Percentiles rank a stretch among this genome's conserved stretches.
Conservation (phyloP, 2,329 filamentous ascomycete species). For the Claviceps quebecensis region DNA sequence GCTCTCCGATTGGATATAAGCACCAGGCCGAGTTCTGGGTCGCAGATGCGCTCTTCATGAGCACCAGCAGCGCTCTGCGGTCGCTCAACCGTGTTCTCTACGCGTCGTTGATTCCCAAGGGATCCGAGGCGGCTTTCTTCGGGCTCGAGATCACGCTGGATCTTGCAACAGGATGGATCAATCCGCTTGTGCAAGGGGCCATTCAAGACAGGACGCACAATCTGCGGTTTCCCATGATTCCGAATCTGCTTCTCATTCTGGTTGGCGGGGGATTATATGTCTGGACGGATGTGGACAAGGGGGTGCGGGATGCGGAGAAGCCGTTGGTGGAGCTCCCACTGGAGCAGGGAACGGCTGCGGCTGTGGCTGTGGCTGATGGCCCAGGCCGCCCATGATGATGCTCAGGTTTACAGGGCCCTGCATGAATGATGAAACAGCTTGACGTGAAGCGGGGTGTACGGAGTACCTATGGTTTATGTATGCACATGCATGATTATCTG, state of each 20-base stretch:
- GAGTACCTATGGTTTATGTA: no score
- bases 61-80: slow-evolving; percentile 10
- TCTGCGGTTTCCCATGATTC: slow-evolving; percentile 10
- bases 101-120: slow-evolving; percentile 9
- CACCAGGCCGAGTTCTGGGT: slow-evolving; percentile 10
- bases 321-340: not conserved
- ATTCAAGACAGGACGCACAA: slow-evolving; percentile 11
- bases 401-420: no score
- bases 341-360: not conserved
- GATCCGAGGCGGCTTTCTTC: slow-evolving; percentile 10
- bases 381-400: no score
- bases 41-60: slow-evolving; percentile 8
- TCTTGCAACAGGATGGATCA: slow-evolving; percentile 10
- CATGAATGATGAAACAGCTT: no score
- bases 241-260: slow-evolving; percentile 9
- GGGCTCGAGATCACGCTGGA: slow-evolving; percentile 11
- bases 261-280: slow-evolving; percentile 6
- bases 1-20: slow-evolving; percentile 8
- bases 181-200: slow-evolving; percentile 9
- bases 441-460: no score
- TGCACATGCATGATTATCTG: no score
- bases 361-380: not conserved
- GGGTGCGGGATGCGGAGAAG: slow-evolving; percentile 8
- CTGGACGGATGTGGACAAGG: slow-evolving; percentile 9
- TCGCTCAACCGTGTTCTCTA: slow-evolving; percentile 10